Percentiles rank a stretch among this genome's conserved stretches.
These are phyloP conservation scores for Sordariomycetes sp. DNA, from an alignment of 2,329 filamentous ascomycete genomes.

Conservation along the genomic window DNA sequence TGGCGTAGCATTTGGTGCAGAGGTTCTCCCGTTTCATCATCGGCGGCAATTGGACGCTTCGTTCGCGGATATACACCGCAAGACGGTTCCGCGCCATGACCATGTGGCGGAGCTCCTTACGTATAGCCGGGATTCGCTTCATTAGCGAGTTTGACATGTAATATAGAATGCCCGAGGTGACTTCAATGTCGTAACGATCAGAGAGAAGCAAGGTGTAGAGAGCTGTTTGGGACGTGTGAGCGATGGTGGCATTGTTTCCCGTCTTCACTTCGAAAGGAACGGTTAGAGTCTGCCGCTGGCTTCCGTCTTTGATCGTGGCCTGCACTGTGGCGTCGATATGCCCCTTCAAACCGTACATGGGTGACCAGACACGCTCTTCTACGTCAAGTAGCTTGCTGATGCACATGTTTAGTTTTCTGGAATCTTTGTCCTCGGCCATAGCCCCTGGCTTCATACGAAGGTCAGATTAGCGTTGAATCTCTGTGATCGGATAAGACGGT, in stretches of 20 bases:
- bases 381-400: constrained; percentile 92
- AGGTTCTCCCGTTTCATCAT: constrained; percentile 76
- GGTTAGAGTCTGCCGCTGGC: constrained; percentile 58
- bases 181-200: constrained; percentile 88
- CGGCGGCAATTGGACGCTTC: constrained; percentile 66
- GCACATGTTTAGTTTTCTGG: constrained; percentile 66
- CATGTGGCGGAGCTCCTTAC: constrained; percentile 89
- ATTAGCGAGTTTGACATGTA: constrained; percentile 89
- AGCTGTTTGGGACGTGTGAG: constrained; percentile 86
- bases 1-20: constrained; percentile 84
- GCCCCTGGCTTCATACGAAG: constrained; percentile 44
- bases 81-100: constrained; percentile 90
- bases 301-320: constrained; percentile 64
- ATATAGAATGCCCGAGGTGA: constrained; percentile 83
- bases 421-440: constrained; percentile 68
- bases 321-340: constrained; percentile 97
- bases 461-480: neutral
- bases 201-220: constrained; percentile 88
- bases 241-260: constrained; percentile 69
- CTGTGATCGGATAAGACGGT: neutral
- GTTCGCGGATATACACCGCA: constrained; percentile 73
- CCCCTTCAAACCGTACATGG: constrained; percentile 92
- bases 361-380: constrained; percentile 97
- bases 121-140: constrained; percentile 72
- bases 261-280: constrained; percentile 96